Percentiles rank a stretch among this genome's conserved stretches.
These are phyloP conservation scores for Ceriops decandra DNA, from an alignment of 345 rosid species.

Conservation along the genomic window DNA sequence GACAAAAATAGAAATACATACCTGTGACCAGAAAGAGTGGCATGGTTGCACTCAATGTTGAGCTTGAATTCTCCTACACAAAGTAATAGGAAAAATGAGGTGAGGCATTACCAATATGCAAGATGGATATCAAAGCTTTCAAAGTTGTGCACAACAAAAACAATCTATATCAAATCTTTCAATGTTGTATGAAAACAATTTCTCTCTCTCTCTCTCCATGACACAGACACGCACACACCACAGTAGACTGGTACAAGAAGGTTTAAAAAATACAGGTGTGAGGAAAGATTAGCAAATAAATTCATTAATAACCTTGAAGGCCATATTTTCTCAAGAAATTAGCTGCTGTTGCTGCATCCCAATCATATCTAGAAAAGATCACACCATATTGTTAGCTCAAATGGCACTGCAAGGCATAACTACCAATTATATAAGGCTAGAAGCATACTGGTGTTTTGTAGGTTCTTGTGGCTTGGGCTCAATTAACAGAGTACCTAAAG, in stretches of 20 bases:
- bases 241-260: neutral
- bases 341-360: conserved; percentile 97
- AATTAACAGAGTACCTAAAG: conserved; percentile 74
- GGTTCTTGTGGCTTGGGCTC: conserved; percentile 99
- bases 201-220: no score
- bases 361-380: conserved; percentile 54
- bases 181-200: neutral
- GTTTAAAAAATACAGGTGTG: neutral
- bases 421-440: neutral
- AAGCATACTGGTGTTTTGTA: conserved; percentile 74
- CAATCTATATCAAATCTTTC: neutral
- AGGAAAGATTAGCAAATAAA: conserved; percentile 2
- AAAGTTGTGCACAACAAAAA: neutral
- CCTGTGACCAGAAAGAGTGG: conserved; percentile 96
- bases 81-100: neutral
- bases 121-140: neutral
- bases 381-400: conserved; percentile 2
- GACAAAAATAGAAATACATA: conserved; percentile 12
- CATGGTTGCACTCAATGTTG: conserved; percentile 92
- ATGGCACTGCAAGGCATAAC: neutral
- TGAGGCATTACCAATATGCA: neutral
- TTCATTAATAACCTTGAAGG: conserved; percentile 43
- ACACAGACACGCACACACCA: neutral
- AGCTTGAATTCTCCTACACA: conserved; percentile 67
- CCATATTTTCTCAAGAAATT: conserved; percentile 82